A percentile compares a stretch with the other conserved stretches of the same genome.
Evolutionary conservation across 148 eudicot genomes (phyloP).

Genomic region (Rhododendron ferrugineum): DNA sequence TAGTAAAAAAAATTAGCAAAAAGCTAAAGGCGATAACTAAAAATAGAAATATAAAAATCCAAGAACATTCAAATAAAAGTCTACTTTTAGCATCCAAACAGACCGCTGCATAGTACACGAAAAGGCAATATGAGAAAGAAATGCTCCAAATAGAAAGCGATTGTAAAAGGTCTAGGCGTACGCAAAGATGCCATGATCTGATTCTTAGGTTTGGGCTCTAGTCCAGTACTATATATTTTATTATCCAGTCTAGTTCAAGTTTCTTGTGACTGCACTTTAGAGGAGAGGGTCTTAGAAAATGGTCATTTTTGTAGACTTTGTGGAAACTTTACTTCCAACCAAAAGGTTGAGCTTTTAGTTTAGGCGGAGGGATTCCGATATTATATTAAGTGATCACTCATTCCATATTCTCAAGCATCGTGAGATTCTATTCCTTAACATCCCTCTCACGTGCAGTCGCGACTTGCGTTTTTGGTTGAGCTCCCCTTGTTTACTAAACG

Average conservation of each 20-base stretch:
- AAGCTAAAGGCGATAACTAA: not conserved
- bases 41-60: not conserved
- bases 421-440: no score
- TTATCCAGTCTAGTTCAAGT: no score
- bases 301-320: not conserved
- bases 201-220: not conserved
- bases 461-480: no score
- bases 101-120: not conserved
- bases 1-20: not conserved
- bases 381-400: no score
- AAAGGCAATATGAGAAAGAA: not conserved
- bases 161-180: not conserved
- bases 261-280: not conserved
- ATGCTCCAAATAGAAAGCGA: conserved; percentile 2
- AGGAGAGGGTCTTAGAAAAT: not conserved
- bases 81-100: not conserved
- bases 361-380: not conserved
- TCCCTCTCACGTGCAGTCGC: no score
- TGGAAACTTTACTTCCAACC: not conserved
- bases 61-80: not conserved
- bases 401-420: no score
- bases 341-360: not conserved
- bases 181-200: not conserved
- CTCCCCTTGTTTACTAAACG: no score
- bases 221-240: not conserved